phyloP scores from a whole-genome alignment of 1,284 basidiomycete genomes.

The Ganoderma multipileum region DNA sequence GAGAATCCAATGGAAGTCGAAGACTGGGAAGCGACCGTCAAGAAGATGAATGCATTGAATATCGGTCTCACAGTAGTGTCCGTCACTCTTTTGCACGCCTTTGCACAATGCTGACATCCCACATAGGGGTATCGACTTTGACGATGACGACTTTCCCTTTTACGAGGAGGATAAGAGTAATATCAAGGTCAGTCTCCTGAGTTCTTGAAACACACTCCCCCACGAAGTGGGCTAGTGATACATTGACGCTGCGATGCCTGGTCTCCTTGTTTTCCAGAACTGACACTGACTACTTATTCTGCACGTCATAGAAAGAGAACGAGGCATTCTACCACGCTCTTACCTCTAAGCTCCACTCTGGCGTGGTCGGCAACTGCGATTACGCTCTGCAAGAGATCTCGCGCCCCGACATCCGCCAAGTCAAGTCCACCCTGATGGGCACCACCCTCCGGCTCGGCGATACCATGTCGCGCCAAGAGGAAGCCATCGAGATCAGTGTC shows the following conservation, averaged over 20 bases:
- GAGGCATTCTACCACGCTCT: slow-evolving; percentile 80
- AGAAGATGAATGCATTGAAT: slow-evolving; percentile 69
- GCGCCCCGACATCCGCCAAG: slow-evolving; percentile 72
- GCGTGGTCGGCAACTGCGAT: slow-evolving; percentile 74
- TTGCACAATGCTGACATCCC: slow-evolving; percentile 15
- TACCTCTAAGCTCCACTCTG: slow-evolving; percentile 50
- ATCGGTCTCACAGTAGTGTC: slow-evolving; percentile 72
- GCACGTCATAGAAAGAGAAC: slow-evolving; percentile 65
- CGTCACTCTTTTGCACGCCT: slow-evolving; percentile 36
- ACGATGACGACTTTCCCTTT: slow-evolving; percentile 71
- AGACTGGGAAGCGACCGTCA: slow-evolving; percentile 75
- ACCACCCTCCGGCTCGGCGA: slow-evolving; percentile 83
- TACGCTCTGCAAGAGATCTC: slow-evolving; percentile 72
- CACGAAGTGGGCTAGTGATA: not conserved
- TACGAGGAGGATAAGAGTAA: slow-evolving; percentile 72
- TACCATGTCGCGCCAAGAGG: slow-evolving; percentile 62
- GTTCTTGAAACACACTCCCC: not conserved
- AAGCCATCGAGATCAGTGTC: slow-evolving; percentile 80
- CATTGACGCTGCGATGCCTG: not conserved
- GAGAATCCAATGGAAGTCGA: slow-evolving; percentile 74
- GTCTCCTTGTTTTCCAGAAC: not conserved
- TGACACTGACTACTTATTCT: not conserved
- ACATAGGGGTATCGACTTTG: slow-evolving; percentile 84
- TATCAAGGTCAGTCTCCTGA: slow-evolving; percentile 63
- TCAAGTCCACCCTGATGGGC: slow-evolving; percentile 69